These are phyloP conservation scores for Hippophae gyantsensis DNA, from an alignment of 306 rosid genomes.

Conservation along the genomic window DNA sequence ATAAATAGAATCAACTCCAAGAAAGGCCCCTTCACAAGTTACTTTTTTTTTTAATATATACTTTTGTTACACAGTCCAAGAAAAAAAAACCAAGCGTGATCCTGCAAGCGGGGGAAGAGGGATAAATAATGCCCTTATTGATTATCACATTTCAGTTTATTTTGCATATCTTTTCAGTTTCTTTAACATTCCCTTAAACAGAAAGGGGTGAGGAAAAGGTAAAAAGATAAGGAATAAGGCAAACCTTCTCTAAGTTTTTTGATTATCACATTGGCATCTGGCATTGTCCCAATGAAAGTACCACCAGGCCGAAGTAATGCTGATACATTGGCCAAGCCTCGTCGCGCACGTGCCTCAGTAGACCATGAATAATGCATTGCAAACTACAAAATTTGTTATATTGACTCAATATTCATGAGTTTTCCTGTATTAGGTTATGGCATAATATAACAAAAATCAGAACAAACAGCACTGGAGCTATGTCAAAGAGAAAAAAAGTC, in stretches of 20 bases:
- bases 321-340: conserved; percentile 84
- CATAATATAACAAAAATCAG: neutral
- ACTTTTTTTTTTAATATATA: too few species aligned
- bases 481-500: neutral
- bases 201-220: neutral
- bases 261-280: conserved; percentile 89
- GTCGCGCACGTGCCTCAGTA: conserved; percentile 90
- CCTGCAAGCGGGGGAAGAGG: too few species aligned
- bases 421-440: too few species aligned
- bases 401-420: neutral
- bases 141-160: neutral
- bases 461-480: neutral
- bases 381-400: conserved; percentile 30
- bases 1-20: too few species aligned
- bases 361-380: conserved; percentile 82
- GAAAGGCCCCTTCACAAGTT: too few species aligned
- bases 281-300: conserved; percentile 92
- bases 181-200: neutral
- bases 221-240: neutral
- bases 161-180: neutral
- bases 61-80: too few species aligned
- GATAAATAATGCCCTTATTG: too few species aligned
- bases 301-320: conserved; percentile 99
- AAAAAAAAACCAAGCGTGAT: too few species aligned
- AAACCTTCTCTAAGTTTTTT: conserved; percentile 91